These are phyloP conservation scores for Neoboletus subvelutipes DNA, from an alignment of 768 basidiomycete genomes.

Conservation along the genomic window DNA sequence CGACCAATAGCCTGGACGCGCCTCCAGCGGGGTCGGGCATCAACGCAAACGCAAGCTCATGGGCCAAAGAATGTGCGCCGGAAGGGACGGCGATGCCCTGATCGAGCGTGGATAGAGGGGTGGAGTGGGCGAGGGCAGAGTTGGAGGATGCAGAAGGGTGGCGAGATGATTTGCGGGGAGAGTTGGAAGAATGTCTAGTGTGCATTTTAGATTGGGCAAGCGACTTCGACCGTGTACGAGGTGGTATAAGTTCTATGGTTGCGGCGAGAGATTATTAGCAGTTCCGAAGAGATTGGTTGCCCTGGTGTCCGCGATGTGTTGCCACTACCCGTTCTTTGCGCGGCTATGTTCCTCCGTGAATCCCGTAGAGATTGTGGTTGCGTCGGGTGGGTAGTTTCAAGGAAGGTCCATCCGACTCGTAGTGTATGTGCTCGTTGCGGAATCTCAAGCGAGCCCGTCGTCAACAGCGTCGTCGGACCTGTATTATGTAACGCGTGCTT, in stretches of 20 bases:
- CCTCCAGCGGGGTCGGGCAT: conserved; percentile 83
- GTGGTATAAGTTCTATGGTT: conserved; percentile 14
- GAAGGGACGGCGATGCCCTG: conserved; percentile 31
- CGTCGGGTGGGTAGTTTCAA: conserved; percentile 18
- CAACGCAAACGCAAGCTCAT: conserved; percentile 83
- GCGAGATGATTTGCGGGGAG: conserved; percentile 32
- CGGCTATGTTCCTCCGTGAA: conserved; percentile 1
- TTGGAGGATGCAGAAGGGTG: conserved; percentile 27
- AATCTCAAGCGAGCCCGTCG: not conserved
- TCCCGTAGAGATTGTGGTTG: conserved; percentile 5
- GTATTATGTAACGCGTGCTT: conserved; percentile 19
- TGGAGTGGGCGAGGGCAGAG: conserved; percentile 20
- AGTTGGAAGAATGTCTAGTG: conserved; percentile 25
- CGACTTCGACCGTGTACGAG: not conserved
- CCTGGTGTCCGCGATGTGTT: conserved; percentile 3
- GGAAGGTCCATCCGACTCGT: conserved; percentile 29
- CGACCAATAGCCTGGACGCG: conserved; percentile 69
- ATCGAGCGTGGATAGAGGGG: conserved; percentile 34
- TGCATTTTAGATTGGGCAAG: conserved; percentile 21
- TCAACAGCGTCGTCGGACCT: not conserved
- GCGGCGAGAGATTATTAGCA: conserved; percentile 4
- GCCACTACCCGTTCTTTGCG: conserved; percentile 4
- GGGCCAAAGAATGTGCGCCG: conserved; percentile 67
- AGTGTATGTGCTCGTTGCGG: conserved; percentile 8
- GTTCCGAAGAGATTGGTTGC: conserved; percentile 15